These are phyloP conservation scores for Fusarium sulawesiense DNA, from an alignment of 2,329 filamentous ascomycete genomes.

Conservation along the genomic window DNA sequence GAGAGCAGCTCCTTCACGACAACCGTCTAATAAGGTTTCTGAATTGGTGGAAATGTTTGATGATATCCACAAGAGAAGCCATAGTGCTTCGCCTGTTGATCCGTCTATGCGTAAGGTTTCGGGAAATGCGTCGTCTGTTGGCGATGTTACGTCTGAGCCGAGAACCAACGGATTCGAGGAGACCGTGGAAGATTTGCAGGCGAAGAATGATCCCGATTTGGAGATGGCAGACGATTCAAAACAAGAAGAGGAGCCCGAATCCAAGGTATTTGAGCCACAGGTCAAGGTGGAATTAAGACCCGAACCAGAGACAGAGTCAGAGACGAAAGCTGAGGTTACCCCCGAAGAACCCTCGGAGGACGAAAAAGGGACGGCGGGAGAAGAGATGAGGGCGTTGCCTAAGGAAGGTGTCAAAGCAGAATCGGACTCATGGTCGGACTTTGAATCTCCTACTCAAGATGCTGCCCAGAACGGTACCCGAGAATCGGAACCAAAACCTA, in stretches of 20 bases:
- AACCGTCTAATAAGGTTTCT: conserved; percentile 59
- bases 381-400: background rate
- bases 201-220: background rate
- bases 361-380: background rate
- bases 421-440: conserved; percentile 37
- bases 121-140: conserved; percentile 11
- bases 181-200: background rate
- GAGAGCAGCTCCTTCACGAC: conserved; percentile 29
- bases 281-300: background rate
- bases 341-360: conserved; percentile 5
- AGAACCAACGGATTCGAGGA: background rate
- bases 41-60: conserved; percentile 64
- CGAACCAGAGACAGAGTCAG: background rate
- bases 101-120: conserved; percentile 30
- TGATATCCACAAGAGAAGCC: conserved; percentile 51
- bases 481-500: background rate
- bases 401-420: conserved; percentile 4
- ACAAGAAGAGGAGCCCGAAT: background rate
- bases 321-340: background rate
- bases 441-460: conserved; percentile 31
- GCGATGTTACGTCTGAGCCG: conserved; percentile 2
- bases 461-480: background rate
- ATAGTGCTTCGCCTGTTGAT: conserved; percentile 39
- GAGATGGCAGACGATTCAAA: background rate
- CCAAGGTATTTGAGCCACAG: background rate